Conservation (phyloP, 208 protist genomes). For the Giardia duodenalis region DNA sequence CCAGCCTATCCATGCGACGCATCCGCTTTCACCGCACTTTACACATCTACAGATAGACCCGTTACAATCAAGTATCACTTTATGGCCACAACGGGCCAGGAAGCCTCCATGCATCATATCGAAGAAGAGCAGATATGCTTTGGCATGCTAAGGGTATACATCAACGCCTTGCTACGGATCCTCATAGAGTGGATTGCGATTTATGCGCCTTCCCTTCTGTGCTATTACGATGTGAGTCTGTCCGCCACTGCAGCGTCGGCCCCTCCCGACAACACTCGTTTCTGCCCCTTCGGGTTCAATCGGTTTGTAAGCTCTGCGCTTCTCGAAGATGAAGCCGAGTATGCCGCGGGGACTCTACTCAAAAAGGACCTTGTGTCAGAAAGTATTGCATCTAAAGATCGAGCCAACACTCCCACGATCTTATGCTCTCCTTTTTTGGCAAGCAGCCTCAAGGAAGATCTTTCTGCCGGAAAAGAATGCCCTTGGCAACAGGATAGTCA, state of each 20-base stretch:
- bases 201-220: neutral
- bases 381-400: too few relatives aligned
- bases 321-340: too few relatives aligned
- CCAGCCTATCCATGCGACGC: neutral
- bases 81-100: neutral
- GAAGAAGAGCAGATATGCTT: constrained; percentile 30
- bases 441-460: too few relatives aligned
- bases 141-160: neutral
- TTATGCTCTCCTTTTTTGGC: too few relatives aligned
- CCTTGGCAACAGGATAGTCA: too few relatives aligned
- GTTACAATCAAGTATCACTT: neutral
- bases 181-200: constrained; percentile 4
- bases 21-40: neutral
- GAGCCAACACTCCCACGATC: too few relatives aligned
- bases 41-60: neutral
- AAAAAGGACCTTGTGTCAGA: too few relatives aligned
- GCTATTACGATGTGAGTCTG: neutral
- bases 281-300: too few relatives aligned
- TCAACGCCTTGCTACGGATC: neutral
- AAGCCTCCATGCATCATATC: neutral
- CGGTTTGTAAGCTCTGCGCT: too few relatives aligned
- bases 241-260: neutral
- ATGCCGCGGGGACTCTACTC: too few relatives aligned
- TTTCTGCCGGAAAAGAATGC: too few relatives aligned
- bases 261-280: neutral